Conservation (phyloP, 257 asterid species). For the Solanum clarkiae region DNA sequence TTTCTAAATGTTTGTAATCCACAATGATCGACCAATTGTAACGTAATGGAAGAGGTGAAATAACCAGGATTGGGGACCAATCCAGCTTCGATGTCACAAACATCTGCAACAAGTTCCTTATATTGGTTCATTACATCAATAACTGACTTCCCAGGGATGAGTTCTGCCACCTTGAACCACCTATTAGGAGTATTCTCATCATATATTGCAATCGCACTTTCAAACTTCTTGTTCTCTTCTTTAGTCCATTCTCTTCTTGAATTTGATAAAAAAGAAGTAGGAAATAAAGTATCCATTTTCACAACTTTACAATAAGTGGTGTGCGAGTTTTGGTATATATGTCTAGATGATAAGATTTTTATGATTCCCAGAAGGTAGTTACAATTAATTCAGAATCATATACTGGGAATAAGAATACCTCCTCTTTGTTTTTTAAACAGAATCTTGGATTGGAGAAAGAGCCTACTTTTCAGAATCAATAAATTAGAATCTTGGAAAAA, state of each 20-base stretch:
- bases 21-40: conserved; percentile 28
- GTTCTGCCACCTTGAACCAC: conserved; percentile 57
- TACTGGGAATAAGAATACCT: conserved; percentile 34
- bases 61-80: conserved; percentile 61
- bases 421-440: neutral
- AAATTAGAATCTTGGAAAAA: neutral
- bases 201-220: conserved; percentile 53
- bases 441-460: conserved; percentile 12
- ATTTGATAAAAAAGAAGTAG: conserved; percentile 14
- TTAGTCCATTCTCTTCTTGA: conserved; percentile 44
- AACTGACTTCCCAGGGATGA: conserved; percentile 69
- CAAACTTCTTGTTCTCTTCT: conserved; percentile 75
- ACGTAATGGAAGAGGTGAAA: conserved; percentile 2
- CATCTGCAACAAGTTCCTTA: conserved; percentile 51
- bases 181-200: conserved; percentile 62
- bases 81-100: conserved; percentile 67
- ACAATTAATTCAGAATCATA: conserved; percentile 9
- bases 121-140: conserved; percentile 61
- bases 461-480: neutral
- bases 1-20: conserved; percentile 36
- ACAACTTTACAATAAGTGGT: neutral
- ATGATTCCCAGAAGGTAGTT: neutral
- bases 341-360: neutral
- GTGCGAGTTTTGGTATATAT: neutral
- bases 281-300: conserved; percentile 41